Evolutionary conservation across 768 basidiomycete species (phyloP), one percentile per base, ranked within the genome.

Genomic region (Scleroderma bovista): DNA sequence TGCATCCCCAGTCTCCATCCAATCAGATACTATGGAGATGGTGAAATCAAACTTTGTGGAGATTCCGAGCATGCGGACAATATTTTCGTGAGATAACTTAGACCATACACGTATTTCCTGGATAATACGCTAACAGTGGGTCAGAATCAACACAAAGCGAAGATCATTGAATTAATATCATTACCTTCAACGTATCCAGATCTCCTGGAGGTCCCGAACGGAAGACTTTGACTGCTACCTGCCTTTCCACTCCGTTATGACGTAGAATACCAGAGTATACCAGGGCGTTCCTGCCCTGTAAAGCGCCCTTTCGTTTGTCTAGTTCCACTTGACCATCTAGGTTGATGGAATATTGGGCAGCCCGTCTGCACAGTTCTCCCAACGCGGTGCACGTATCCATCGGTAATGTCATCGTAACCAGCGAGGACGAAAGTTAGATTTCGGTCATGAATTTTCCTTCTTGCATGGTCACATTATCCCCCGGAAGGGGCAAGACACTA

Each of bases 311-410:
- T 5, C 34, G 6, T 36, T 36, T 36, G n/a, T 36, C 34, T 5
- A 36, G 34, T 6, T 13, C 13, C 13, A 36, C n/a, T 36, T 36
- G 12, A 13, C 34, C 34, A 36, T 13, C n/a, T 7, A 41, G 32
- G 15, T 64, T 38, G 61, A 58, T 46, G 60, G 62, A 2, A 46
- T 64, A 36, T 60, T 65, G 59, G 60, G 68, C 8, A 58, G 54
- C 16, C 52, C 55, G 19, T 54, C 66, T 29, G 4, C 4, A 29
- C 9, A 29, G 26, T 29, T 29, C 26, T 9, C 9, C 9, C 26
- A 29, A 29, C 26, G 26, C 9, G 9, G 26, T 5, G 26, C 26
- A 4, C 5, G 26, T 29, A 29, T 29, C 9, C 26, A 29, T 29
- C 9, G 26, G n/a, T n/a, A n/a, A n/a, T n/a, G n/a, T n/a, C n/a